Conservation (phyloP, 2,329 filamentous ascomycete genomes). For the Fusarium lateritium region DNA sequence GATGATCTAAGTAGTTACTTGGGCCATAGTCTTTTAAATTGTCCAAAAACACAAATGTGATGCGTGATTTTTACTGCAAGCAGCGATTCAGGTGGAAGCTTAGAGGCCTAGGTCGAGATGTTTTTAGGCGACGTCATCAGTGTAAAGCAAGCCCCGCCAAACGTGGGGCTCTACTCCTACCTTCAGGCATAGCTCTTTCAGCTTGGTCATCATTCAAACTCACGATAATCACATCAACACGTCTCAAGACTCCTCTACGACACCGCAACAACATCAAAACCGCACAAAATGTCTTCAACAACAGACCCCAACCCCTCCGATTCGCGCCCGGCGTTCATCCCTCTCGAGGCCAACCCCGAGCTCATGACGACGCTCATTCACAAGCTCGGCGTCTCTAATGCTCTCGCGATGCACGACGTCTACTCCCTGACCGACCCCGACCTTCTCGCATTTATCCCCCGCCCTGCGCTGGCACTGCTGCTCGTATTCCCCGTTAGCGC, state of each 20-base stretch:
- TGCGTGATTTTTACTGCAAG: too few relatives aligned
- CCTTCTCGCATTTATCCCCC: slow-evolving; percentile 87
- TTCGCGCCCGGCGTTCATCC: slow-evolving; percentile 66
- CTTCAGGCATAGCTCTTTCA: neutral
- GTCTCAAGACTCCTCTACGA: neutral
- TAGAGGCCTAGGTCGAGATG: neutral
- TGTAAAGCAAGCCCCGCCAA: slow-evolving; percentile 11
- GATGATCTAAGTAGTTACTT: too few relatives aligned
- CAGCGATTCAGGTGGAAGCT: neutral
- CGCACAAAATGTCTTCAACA: slow-evolving; percentile 51
- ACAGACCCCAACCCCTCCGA: slow-evolving; percentile 59
- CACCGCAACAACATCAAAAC: neutral
- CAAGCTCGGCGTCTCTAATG: slow-evolving; percentile 84
- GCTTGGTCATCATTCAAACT: neutral
- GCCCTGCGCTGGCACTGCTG: slow-evolving; percentile 88
- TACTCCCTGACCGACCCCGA: slow-evolving; percentile 90
- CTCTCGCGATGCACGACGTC: slow-evolving; percentile 88
- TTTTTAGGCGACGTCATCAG: slow-evolving; percentile 34
- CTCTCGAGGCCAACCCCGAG: slow-evolving; percentile 83
- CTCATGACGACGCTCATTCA: slow-evolving; percentile 88
- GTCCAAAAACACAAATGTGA: too few relatives aligned
- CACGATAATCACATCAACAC: neutral
- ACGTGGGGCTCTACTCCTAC: slow-evolving; percentile 19
- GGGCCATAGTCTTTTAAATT: too few relatives aligned
- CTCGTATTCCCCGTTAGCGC: slow-evolving; percentile 91